These are phyloP conservation scores for Carex parvula DNA, from an alignment of 176 grass and related monocot species.

Conservation along the genomic window DNA sequence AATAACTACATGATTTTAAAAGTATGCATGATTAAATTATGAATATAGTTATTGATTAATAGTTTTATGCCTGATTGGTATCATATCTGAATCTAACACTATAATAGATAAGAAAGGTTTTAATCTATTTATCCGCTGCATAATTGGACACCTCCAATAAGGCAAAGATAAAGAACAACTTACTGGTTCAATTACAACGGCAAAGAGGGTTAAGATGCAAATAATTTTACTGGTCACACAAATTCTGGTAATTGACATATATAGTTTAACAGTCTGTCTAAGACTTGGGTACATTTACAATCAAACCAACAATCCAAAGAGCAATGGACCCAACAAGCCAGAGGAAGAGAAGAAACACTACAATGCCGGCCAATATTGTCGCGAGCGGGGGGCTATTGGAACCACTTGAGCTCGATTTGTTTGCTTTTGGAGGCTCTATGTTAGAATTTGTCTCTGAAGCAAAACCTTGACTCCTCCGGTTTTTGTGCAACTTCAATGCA, in stretches of 20 bases:
- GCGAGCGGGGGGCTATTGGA: constrained; percentile 45
- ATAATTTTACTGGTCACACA: background rate
- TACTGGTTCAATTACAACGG: background rate
- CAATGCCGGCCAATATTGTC: constrained; percentile 53
- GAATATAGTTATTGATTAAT: too few relatives aligned
- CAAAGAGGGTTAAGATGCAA: background rate
- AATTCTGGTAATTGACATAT: background rate
- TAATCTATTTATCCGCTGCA: too few relatives aligned
- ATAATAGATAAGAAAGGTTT: too few relatives aligned
- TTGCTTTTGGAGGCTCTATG: constrained; percentile 14
- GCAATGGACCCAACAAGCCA: constrained; percentile 50
- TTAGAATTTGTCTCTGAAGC: constrained; percentile 28
- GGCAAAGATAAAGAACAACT: background rate
- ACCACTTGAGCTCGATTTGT: constrained; percentile 24
- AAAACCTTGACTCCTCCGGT: constrained; percentile 20
- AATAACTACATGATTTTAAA: too few relatives aligned
- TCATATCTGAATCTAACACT: too few relatives aligned
- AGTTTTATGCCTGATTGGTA: too few relatives aligned
- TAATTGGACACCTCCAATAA: too few relatives aligned
- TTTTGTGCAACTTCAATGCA: constrained; percentile 2
- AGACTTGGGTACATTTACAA: constrained; percentile 44
- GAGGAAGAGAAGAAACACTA: constrained; percentile 60
- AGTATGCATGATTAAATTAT: too few relatives aligned
- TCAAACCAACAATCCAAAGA: constrained; percentile 60
- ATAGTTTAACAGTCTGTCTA: constrained; percentile 21